Conservation (phyloP, 768 basidiomycete species). For the Rhodotorula sphaerocarpa region DNA sequence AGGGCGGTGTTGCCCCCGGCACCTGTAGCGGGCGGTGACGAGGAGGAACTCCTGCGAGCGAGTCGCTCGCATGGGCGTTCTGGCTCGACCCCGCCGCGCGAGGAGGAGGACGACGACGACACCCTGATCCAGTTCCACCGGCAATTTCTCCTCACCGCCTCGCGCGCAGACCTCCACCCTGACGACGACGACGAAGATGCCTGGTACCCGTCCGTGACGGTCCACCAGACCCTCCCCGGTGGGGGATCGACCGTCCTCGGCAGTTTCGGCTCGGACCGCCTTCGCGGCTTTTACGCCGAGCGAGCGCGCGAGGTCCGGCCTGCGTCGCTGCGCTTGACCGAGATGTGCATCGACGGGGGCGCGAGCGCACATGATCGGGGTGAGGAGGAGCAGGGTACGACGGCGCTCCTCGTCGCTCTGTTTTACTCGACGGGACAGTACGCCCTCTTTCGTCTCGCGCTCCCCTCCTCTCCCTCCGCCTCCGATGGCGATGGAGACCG, state of each 20-base stretch:
- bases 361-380: accelerated
- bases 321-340: constrained; percentile 12
- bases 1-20: constrained; percentile 12
- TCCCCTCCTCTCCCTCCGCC: not conserved
- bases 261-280: constrained; percentile 7
- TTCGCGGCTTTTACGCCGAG: constrained; percentile 8
- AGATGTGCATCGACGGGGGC: constrained; percentile 21
- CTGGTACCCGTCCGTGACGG: constrained; percentile 9
- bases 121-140: constrained; percentile 25
- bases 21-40: not conserved
- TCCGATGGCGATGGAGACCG: too few species aligned
- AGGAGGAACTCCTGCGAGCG: too few species aligned
- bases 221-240: constrained; percentile 10
- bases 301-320: constrained; percentile 11
- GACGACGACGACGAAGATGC: not conserved
- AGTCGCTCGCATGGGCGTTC: too few species aligned
- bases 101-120: not conserved
- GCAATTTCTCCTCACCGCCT: constrained; percentile 19
- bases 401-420: not conserved
- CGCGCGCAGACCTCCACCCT: not conserved
- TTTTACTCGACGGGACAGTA: constrained; percentile 32
- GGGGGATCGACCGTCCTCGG: constrained; percentile 6
- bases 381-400: not conserved
- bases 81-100: too few species aligned
- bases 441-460: constrained; percentile 26